Evolutionary conservation across 2,329 filamentous ascomycete genomes (phyloP).

Genomic region (Fusarium sp.): DNA sequence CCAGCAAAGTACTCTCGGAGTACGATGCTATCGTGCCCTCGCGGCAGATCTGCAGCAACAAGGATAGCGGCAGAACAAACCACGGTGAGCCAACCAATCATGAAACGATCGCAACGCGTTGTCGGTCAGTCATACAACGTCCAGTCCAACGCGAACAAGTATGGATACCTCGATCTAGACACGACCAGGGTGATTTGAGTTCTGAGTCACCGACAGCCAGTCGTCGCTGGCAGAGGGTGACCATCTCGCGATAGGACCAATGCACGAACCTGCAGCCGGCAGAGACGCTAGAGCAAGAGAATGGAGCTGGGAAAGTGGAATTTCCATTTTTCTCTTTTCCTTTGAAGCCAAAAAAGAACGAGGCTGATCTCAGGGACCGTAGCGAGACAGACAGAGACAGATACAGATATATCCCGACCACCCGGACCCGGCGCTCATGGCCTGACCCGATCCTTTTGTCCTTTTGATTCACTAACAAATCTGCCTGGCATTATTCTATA

Average conservation of each 20-base stretch:
- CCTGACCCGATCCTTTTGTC: conserved; percentile 10
- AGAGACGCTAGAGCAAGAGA: conserved; percentile 11
- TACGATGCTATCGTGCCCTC: conserved; percentile 23
- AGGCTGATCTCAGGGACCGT: conserved; percentile 25
- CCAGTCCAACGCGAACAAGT: conserved; percentile 2
- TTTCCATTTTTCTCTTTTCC: conserved; percentile 2
- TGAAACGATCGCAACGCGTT: conserved; percentile 30
- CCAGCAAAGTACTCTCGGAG: conserved; percentile 32
- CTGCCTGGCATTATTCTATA: conserved; percentile 1
- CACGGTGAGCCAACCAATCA: conserved; percentile 29
- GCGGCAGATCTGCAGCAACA: conserved; percentile 28
- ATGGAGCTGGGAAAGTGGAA: conserved; percentile 7
- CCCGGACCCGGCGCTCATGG: conserved; percentile 31
- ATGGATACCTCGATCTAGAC: conserved; percentile 10
- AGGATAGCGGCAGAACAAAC: conserved; percentile 9
- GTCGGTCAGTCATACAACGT: conserved; percentile 37
- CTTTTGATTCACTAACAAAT: conserved; percentile 19
- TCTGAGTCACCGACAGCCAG: conserved; percentile 44
- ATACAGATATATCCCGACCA: conserved; percentile 44
- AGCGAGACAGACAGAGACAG: conserved; percentile 37
- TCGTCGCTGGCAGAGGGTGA: conserved; percentile 31
- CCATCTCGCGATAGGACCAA: conserved; percentile 40
- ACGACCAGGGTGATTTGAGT: conserved; percentile 21
- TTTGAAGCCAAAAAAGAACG: conserved; percentile 10
- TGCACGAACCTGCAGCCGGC: conserved; percentile 27